These are phyloP conservation scores for Ogataea parapolymorpha DNA, from an alignment of 805 yeast genomes.

Conservation along the genomic window DNA sequence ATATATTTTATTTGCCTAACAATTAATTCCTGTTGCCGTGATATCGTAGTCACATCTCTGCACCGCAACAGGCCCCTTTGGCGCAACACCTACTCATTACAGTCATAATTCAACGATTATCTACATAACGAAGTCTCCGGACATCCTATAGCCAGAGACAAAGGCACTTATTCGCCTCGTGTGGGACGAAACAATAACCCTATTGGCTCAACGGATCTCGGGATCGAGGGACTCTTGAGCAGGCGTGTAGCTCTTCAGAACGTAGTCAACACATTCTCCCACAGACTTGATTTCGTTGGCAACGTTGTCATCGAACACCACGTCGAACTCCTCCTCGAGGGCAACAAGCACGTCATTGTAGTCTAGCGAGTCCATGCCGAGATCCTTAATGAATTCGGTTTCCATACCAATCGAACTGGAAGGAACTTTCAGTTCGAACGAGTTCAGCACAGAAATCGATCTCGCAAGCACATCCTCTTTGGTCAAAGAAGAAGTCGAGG, in stretches of 20 bases:
- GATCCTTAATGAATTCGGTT: constrained; percentile 59
- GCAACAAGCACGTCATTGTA: constrained; percentile 95
- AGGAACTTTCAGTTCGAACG: constrained; percentile 39
- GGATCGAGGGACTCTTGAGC: constrained; percentile 34
- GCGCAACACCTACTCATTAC: background rate
- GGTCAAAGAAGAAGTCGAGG: constrained; percentile 59
- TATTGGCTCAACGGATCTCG: constrained; percentile 32
- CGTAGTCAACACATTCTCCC: constrained; percentile 57
- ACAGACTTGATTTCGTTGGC: constrained; percentile 61
- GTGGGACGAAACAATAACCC: too few species aligned
- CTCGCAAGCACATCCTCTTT: constrained; percentile 80
- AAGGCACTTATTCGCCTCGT: too few species aligned
- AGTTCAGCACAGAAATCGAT: constrained; percentile 72
- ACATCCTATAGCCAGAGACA: background rate
- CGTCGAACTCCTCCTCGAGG: constrained; percentile 81
- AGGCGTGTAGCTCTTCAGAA: constrained; percentile 36
- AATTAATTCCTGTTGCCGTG: too few species aligned
- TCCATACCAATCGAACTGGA: constrained; percentile 31
- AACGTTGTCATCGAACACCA: constrained; percentile 40
- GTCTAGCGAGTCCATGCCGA: constrained; percentile 91
- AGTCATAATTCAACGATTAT: constrained; percentile 1
- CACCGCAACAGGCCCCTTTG: too few species aligned
- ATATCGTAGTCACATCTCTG: too few species aligned
- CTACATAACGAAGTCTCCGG: background rate
- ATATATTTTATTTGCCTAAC: background rate